Percentiles rank a stretch among this genome's conserved stretches.
Evolutionary conservation across 176 grass and related monocot genomes (phyloP).

Genomic region (Oryza glaberrima): DNA sequence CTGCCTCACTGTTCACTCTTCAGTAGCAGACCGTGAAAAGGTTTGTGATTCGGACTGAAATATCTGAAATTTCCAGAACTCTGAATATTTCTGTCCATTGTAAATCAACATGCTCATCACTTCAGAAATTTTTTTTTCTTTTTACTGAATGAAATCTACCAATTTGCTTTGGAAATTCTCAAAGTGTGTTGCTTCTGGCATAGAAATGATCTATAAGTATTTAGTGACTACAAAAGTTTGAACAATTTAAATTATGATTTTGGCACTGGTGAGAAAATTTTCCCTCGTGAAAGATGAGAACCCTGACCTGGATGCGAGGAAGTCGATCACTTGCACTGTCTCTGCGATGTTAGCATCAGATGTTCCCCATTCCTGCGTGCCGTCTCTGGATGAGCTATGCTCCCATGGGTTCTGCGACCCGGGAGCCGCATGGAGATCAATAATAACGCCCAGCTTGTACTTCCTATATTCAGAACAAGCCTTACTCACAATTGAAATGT

Average conservation of each 20-base stretch:
- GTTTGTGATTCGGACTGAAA: neutral
- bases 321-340: conserved; percentile 61
- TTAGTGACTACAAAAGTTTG: neutral
- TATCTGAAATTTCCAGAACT: neutral
- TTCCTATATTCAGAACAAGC: conserved; percentile 18
- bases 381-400: conserved; percentile 55
- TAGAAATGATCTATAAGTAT: neutral
- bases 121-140: neutral
- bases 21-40: no score
- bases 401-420: conserved; percentile 67
- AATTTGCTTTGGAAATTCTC: neutral
- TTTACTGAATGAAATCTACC: neutral
- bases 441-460: conserved; percentile 55
- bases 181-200: neutral
- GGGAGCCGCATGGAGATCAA: conserved; percentile 67
- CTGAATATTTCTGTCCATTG: neutral
- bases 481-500: neutral
- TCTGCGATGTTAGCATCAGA: conserved; percentile 49
- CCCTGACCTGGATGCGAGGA: conserved; percentile 56
- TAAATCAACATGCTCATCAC: neutral
- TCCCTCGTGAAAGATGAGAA: neutral
- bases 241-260: neutral
- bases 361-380: conserved; percentile 58
- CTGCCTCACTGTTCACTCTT: no score
- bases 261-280: neutral